These are phyloP conservation scores for Musa beccarii DNA, from an alignment of 176 grass and related monocot genomes.

Conservation along the genomic window DNA sequence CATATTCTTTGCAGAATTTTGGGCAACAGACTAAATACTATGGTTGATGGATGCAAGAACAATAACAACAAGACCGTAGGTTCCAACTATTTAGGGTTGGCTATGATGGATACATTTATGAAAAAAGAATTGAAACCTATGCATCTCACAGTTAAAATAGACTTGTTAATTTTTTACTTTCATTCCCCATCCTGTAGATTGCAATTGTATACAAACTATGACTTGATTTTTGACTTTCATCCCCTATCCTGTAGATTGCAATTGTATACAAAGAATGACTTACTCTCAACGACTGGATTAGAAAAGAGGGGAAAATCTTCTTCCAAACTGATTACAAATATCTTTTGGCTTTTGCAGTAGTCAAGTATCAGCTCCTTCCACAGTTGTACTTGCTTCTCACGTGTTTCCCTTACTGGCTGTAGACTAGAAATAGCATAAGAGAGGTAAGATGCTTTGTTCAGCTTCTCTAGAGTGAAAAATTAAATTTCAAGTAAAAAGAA, in stretches of 20 bases:
- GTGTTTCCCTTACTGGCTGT: constrained; percentile 78
- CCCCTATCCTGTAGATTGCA: neutral
- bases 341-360: constrained; percentile 82
- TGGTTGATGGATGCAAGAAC: neutral
- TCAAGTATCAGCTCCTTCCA: constrained; percentile 95
- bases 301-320: constrained; percentile 87
- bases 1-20: neutral
- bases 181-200: neutral
- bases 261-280: constrained; percentile 10
- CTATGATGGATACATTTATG: too few species aligned
- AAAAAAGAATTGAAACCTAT: neutral
- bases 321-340: constrained; percentile 66
- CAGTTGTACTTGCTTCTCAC: constrained; percentile 84
- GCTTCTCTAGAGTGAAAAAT: neutral
- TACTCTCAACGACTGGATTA: constrained; percentile 85
- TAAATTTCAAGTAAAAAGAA: neutral
- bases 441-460: neutral
- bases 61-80: too few species aligned
- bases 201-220: neutral
- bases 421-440: constrained; percentile 44
- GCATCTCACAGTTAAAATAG: neutral
- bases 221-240: too few species aligned
- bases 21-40: neutral
- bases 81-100: too few species aligned
- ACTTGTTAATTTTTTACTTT: too few species aligned